Evolutionary conservation across 2,329 filamentous ascomycete species (phyloP).

Genomic region (Penicillium occitanis): DNA sequence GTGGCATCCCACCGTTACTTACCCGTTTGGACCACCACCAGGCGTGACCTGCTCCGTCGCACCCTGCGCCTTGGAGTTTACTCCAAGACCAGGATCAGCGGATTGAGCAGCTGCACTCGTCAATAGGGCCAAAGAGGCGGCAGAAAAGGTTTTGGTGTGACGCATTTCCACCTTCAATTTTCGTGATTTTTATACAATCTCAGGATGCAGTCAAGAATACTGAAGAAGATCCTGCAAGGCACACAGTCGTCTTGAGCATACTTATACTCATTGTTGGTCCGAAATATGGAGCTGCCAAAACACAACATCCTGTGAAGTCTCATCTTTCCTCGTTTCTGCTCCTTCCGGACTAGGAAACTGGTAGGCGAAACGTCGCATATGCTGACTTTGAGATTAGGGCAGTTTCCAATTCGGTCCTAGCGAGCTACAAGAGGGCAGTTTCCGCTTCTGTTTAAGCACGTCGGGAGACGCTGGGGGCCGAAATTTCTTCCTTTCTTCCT

Average conservation of each 20-base stretch:
- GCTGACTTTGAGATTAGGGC: neutral
- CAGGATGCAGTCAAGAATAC: neutral
- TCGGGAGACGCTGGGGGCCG: neutral
- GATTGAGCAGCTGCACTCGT: constrained; percentile 15
- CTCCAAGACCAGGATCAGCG: constrained; percentile 17
- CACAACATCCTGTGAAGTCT: neutral
- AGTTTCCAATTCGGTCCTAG: constrained; percentile 1
- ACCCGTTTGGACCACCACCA: constrained; percentile 16
- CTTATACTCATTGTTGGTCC: neutral
- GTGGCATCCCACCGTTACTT: neutral
- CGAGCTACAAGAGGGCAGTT: constrained; percentile 2
- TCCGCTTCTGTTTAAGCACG: neutral
- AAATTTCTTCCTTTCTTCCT: neutral
- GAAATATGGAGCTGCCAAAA: neutral
- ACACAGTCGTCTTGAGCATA: neutral
- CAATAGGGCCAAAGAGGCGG: constrained; percentile 11
- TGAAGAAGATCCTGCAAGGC: neutral
- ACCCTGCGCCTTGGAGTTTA: constrained; percentile 14
- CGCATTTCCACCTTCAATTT: neutral
- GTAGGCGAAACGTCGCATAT: neutral
- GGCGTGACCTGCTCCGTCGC: constrained; percentile 18
- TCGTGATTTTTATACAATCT: neutral
- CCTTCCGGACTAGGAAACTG: neutral
- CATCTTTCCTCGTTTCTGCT: neutral
- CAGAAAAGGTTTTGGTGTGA: constrained; percentile 2